Base-by-base conservation (phyloP, 75 land plant species). In the Cupressus sempervirens region DNA sequence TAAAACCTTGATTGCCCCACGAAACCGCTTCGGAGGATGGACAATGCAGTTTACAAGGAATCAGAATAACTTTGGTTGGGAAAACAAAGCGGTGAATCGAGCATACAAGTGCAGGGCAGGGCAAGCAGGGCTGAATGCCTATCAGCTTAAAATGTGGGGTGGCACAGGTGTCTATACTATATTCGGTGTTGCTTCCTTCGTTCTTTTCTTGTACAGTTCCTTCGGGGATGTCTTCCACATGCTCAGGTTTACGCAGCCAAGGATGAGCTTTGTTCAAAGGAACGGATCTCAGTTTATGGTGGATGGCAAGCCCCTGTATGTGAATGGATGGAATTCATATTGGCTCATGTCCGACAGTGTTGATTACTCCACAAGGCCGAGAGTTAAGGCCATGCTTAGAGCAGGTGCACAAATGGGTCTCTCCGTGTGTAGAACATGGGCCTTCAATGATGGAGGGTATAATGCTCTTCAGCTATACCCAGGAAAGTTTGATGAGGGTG, bases 291-390 rank as follows among this genome's bases (percentile, higher is more conserved):
- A 94, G 84, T 94, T 96, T 74, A 38, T 86, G 13, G 67, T 95
- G 76, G 93, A 93, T 82, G 96, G 92, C 43, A 89, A 75, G 80
- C 81, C 91, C 1, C 90, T 94, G 77, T 95, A 94, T 86, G 89
- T 97, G 23, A 94, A 95, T 87, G 99, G 99, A 0, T 96, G 98
- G 96, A 97, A 95, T 82, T 93, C 97, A n/a, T 97, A 97, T 80
- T 97, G 98, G 97, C 72, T 97, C 75, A 94, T 95, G 98, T 85
- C 85, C 36, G 88, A 90, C 38, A 88, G 87, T 16, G 93, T 91
- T 74, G 94, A 94, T 50, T 91, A 87, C 3, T 67, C 74, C 14
- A 85, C 88, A 67, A 87, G 93, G 88, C 85, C 87, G 3, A 90
- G 88, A 52, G 93, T 97, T 41, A 80, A 58, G 45, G 65, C 73